Evolutionary conservation across 2,329 filamentous ascomycete species (phyloP), one percentile per base, ranked within the genome.

Genomic region (Simplicillium aogashimaense): DNA sequence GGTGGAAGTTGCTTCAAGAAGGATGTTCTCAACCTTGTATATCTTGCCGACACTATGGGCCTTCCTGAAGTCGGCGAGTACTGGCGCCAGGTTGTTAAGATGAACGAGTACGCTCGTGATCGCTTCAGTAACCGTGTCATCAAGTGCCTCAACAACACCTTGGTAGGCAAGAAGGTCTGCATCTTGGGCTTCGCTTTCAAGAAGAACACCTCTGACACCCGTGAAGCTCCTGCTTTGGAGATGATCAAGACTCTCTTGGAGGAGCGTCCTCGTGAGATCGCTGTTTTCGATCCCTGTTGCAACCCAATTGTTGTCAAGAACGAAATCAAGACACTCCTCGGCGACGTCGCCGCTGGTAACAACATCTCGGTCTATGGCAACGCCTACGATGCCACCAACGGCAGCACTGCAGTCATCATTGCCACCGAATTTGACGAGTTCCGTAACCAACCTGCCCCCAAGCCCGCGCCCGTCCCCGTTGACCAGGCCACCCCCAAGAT

Each of bases 1-100:
- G 84, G 85, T 40, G 85, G 85, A 15, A 83, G 78, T 45, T 90
- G 85, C 60, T 88, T 90, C 68, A 78, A 82, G 58, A 90, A 90
- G 61, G 85, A 90, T 53, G 76, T 88, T 33, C 67, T 85, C 37
- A 83, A 75, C 57, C 64, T 90, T 30, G 74, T 81, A 14, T 87
- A 89, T 60, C 69, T 89, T 25, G 79, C 84, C 13, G 79, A 86
- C 50, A 76, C 73, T 3, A 67, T 87, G 40, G 74, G 80, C 38
- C 66, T 88, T 10, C 70, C 73, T 4, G 81, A 88, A 50, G 83
- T 89, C 1, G 81, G 78, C 29, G 72, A 78, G 46, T 89, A 88
- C 63, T 90, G 84, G 84, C 69, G 70, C 44, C 72, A 78, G 42
- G 82, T 90, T 3, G 72, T 87, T 45, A 73, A 72, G 50, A 83